Conservation (phyloP, 202 grass and related monocot genomes). For the Alloteropsis angusta region DNA sequence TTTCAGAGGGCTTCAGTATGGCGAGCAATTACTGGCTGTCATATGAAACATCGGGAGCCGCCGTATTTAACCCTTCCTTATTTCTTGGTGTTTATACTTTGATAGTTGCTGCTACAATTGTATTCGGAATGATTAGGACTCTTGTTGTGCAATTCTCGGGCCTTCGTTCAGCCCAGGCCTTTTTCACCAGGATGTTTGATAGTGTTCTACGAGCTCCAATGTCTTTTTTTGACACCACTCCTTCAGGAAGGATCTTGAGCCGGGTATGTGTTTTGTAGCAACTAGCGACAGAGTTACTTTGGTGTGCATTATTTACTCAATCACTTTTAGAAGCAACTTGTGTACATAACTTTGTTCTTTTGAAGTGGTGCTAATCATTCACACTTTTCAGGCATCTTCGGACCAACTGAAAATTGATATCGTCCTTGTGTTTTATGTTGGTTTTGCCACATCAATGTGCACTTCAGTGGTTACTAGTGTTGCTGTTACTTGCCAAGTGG, state of each 20-base stretch:
- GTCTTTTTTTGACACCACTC: slow-evolving; percentile 77
- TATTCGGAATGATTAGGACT: slow-evolving; percentile 22
- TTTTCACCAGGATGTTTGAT: slow-evolving; percentile 50
- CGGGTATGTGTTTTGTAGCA: slow-evolving; percentile 33
- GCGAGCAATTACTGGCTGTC: slow-evolving; percentile 54
- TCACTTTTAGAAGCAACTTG: background rate
- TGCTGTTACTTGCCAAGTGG: slow-evolving; percentile 53
- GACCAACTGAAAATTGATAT: slow-evolving; percentile 60
- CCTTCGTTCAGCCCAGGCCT: slow-evolving; percentile 35
- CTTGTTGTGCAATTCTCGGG: slow-evolving; percentile 34
- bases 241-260: slow-evolving; percentile 48
- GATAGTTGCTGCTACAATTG: slow-evolving; percentile 29
- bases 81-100: slow-evolving; percentile 50
- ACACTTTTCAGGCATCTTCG: slow-evolving; percentile 40
- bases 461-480: slow-evolving; percentile 46
- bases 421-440: slow-evolving; percentile 39
- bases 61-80: slow-evolving; percentile 15
- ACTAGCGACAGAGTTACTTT: background rate
- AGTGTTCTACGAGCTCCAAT: slow-evolving; percentile 49
- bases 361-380: background rate
- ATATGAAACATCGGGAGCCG: slow-evolving; percentile 39
- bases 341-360: no score
- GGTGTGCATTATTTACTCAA: background rate
- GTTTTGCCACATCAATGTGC: slow-evolving; percentile 41
- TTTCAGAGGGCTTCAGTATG: slow-evolving; percentile 37